Evolutionary conservation across 805 yeast species (phyloP).

Genomic region (Myxozyma vanderwaltii): DNA sequence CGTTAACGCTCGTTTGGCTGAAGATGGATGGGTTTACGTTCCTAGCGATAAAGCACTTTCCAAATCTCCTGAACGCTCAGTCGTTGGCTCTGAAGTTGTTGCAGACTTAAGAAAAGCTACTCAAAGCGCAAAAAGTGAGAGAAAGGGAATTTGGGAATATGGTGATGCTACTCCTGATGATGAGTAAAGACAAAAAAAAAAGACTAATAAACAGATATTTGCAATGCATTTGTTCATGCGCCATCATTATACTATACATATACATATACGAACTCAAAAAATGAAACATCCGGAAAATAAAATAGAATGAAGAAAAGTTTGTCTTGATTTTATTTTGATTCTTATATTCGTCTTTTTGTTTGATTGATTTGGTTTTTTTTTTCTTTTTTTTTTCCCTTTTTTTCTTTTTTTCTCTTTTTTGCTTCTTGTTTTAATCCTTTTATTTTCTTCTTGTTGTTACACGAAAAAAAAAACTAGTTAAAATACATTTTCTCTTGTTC

Average conservation of each 20-base stretch:
- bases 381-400: too few relatives aligned
- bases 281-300: too few relatives aligned
- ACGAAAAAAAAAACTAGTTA: too few relatives aligned
- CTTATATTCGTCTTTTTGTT: background rate
- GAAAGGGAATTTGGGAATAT: constrained; percentile 70
- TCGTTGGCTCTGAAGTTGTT: constrained; percentile 13
- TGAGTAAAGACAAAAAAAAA: constrained; percentile 16
- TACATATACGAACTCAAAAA: too few relatives aligned
- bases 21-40: constrained; percentile 31
- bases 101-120: constrained; percentile 42
- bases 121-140: constrained; percentile 56
- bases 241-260: background rate
- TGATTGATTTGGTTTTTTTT: too few relatives aligned
- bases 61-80: constrained; percentile 6
- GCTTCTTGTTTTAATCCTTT: too few relatives aligned
- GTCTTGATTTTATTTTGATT: too few relatives aligned
- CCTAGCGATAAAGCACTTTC: constrained; percentile 23
- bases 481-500: too few relatives aligned
- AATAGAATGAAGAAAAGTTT: background rate
- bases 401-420: too few relatives aligned
- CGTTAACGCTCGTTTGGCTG: constrained; percentile 26
- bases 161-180: constrained; percentile 47
- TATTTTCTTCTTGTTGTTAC: too few relatives aligned
- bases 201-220: too few relatives aligned
- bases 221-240: too few relatives aligned